Evolutionary conservation across 768 basidiomycete species (phyloP).

Genomic region (Boletus sp.): DNA sequence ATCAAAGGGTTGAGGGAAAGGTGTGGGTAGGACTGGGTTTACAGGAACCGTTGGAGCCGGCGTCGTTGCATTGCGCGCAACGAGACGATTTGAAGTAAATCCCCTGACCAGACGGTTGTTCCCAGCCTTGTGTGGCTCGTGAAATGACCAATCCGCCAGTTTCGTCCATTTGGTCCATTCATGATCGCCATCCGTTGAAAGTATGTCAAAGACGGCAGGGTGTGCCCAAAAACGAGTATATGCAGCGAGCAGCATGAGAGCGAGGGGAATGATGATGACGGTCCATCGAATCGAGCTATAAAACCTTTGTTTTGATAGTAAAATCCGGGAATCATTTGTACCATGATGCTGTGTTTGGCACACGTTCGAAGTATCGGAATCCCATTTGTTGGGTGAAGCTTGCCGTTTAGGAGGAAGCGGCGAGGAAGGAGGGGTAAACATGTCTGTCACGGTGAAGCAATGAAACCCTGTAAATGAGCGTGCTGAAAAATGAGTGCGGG

Average conservation of each 20-base stretch:
- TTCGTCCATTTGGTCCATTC: conserved; percentile 33
- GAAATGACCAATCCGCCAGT: conserved; percentile 38
- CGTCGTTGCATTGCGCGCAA: conserved; percentile 12
- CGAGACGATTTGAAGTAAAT: conserved; percentile 1
- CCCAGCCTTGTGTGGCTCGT: conserved; percentile 38
- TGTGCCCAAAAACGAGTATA: conserved; percentile 52
- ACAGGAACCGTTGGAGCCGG: conserved; percentile 27
- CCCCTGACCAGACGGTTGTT: conserved; percentile 9
- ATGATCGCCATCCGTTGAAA: conserved; percentile 28
- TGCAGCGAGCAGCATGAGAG: conserved; percentile 52
- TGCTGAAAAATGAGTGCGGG: conserved; percentile 30
- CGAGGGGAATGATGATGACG: conserved; percentile 54
- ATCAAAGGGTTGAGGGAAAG: conserved; percentile 79
- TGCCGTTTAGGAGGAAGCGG: conserved; percentile 30
- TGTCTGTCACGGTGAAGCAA: conserved; percentile 11
- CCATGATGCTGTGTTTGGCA: conserved; percentile 1
- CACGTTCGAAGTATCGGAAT: background rate
- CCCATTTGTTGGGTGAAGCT: background rate
- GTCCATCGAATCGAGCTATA: conserved; percentile 44
- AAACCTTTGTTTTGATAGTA: conserved; percentile 36
- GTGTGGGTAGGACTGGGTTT: conserved; percentile 58
- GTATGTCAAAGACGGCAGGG: conserved; percentile 44
- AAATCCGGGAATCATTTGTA: conserved; percentile 1
- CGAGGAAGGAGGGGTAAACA: conserved; percentile 47
- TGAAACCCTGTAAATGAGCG: conserved; percentile 22